phyloP scores from a whole-genome alignment of 805 yeast species.

The Saturnispora saitoi region DNA sequence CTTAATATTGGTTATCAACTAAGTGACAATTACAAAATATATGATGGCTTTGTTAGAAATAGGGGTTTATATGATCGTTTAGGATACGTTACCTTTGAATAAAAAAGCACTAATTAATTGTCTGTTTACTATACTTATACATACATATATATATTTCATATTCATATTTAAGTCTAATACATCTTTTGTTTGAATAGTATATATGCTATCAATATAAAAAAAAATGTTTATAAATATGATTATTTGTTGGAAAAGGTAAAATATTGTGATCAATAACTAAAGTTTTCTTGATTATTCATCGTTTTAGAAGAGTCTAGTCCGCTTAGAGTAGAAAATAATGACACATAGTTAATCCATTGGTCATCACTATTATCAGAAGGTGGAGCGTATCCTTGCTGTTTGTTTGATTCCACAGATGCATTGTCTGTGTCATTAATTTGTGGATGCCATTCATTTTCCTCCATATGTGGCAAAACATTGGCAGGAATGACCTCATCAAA shows the following conservation, averaged over 20 bases:
- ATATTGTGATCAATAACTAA: neutral
- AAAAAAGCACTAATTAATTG: constrained; percentile 7
- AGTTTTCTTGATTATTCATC: neutral
- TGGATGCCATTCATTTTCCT: constrained; percentile 4
- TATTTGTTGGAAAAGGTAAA: too few species aligned
- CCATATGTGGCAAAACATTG: neutral
- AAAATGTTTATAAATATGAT: too few species aligned
- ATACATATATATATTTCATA: neutral
- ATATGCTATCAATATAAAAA: neutral
- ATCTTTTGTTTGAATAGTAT: neutral
- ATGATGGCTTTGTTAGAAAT: constrained; percentile 79
- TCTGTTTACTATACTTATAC: neutral
- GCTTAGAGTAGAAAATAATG: constrained; percentile 3
- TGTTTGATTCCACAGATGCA: neutral
- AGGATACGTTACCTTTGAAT: constrained; percentile 33
- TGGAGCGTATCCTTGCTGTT: neutral
- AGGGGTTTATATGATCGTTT: constrained; percentile 72
- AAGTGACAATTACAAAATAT: constrained; percentile 50
- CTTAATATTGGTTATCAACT: constrained; percentile 43
- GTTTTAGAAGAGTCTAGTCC: neutral
- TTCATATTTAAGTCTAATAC: neutral
- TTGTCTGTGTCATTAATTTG: neutral
- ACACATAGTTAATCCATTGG: neutral
- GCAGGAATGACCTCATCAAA: constrained; percentile 6
- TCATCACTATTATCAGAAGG: neutral